Evolutionary conservation across 768 basidiomycete genomes (phyloP), one percentile per base, ranked within the genome.

Genomic region (Suillus occidentalis): DNA sequence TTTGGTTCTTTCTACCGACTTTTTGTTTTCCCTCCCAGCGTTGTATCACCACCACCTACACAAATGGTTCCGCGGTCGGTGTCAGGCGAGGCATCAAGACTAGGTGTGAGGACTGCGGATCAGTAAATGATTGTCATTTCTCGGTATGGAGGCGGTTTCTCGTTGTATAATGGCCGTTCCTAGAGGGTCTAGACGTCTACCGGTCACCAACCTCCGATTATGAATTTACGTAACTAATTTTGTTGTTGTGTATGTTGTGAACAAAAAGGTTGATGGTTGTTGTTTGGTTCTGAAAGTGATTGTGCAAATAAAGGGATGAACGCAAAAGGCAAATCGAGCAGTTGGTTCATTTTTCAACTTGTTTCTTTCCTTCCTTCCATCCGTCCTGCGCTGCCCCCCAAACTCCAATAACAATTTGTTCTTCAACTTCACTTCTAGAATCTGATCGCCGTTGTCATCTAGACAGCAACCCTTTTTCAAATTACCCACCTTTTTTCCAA

Each of bases 401-500:
- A 59, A 59, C 57, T 50, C 62, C 63, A 45, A 36, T 63, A 53
- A 68, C 66, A 31, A 31, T 4, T 31, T 66, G 50, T 67, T 66
- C 50, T 65, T 68, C 70, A 43, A 47, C 50, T 16, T 18, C 34
- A 55, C 31, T 55, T 55, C 53, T 13, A 13, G 20, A 55, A 12
- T 12, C 20, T 13, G 34, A 34, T 61, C 53, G 59, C 49, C 66
- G 43, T 63, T 31, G 53, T 22, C 42, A 60, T 28, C 16, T 22
- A 40, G 60, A 62, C 59, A 36, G 22, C 61, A 39, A n/a, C 61
- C 25, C 28, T 63, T 64, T 18, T 34, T 62, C 28, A 60, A 68
- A 64, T 71, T 68, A 66, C 62, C 58, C 70, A 69, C 66, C 72
- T 70, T 72, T 74, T 69, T 78, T 78, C 71, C 79, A 80, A 85